phyloP scores from a whole-genome alignment of 495 filamentous ascomycete genomes.

The Lentithecium fluviatile region DNA sequence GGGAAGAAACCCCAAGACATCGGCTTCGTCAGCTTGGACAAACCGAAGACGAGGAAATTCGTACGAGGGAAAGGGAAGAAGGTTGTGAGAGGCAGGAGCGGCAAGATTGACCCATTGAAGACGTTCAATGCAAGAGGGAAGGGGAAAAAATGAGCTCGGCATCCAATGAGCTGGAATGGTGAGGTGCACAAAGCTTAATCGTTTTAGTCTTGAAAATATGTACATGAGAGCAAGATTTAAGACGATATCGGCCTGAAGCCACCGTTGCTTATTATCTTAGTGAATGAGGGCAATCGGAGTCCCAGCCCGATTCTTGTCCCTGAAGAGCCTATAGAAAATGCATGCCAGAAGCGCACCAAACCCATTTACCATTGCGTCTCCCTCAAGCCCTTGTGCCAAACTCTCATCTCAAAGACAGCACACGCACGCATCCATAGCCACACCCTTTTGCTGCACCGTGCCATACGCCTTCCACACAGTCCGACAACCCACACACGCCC shows the following conservation, averaged over 20 bases:
- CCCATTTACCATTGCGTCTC: too few species aligned
- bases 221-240: not conserved
- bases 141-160: slow-evolving; percentile 29
- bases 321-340: too few species aligned
- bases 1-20: slow-evolving; percentile 65
- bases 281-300: too few species aligned
- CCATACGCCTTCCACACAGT: not conserved
- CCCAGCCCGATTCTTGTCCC: too few species aligned
- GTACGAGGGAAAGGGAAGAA: slow-evolving; percentile 72
- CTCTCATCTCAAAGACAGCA: not conserved
- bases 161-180: not conserved
- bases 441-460: not conserved
- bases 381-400: too few species aligned
- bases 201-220: not conserved
- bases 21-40: slow-evolving; percentile 70
- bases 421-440: not conserved
- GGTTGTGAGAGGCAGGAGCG: slow-evolving; percentile 52
- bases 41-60: slow-evolving; percentile 65
- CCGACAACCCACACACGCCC: not conserved
- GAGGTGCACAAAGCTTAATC: not conserved
- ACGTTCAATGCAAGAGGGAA: slow-evolving; percentile 66
- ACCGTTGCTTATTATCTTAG: too few species aligned
- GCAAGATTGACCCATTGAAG: slow-evolving; percentile 75
- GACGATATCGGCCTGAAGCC: too few species aligned
- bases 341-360: too few species aligned